Evolutionary conservation across 495 filamentous ascomycete species (phyloP).

Genomic region (Aspergillus nidulans): DNA sequence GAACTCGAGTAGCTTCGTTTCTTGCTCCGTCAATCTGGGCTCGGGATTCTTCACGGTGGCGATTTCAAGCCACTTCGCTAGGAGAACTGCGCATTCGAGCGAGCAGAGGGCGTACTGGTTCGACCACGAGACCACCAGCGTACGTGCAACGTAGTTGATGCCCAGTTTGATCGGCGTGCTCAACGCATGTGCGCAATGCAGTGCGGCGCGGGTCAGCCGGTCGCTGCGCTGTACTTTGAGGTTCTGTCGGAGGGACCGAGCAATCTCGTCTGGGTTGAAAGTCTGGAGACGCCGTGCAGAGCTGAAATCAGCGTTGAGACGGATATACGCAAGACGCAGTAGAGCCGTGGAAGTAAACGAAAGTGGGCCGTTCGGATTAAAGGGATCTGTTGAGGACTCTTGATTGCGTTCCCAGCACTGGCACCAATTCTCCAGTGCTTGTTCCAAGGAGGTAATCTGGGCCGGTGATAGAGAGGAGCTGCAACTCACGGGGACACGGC

Average conservation of each 20-base stretch:
- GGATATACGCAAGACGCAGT: constrained; percentile 61
- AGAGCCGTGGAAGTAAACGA: constrained; percentile 66
- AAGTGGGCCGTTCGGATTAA: constrained; percentile 53
- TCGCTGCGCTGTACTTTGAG: constrained; percentile 54
- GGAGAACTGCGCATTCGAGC: constrained; percentile 64
- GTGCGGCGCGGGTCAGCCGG: constrained; percentile 54
- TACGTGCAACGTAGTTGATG: constrained; percentile 64
- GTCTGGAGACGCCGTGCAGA: constrained; percentile 58
- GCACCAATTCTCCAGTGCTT: constrained; percentile 60
- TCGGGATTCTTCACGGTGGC: constrained; percentile 31
- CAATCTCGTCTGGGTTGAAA: constrained; percentile 57
- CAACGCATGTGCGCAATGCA: constrained; percentile 66
- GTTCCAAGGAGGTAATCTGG: constrained; percentile 53
- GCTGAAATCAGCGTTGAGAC: constrained; percentile 62
- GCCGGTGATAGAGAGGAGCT: constrained; percentile 45
- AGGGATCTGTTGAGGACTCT: constrained; percentile 49
- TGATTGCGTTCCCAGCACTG: constrained; percentile 54
- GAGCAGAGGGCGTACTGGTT: constrained; percentile 68
- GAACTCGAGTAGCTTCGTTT: constrained; percentile 56
- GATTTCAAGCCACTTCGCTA: constrained; percentile 51
- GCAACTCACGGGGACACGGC: constrained; percentile 38
- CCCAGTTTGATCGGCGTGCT: constrained; percentile 64
- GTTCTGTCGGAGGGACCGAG: constrained; percentile 52
- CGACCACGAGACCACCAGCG: constrained; percentile 65
- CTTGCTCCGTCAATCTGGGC: constrained; percentile 47